Conservation (phyloP, 2,329 filamentous ascomycete genomes). For the Colletotrichum sp. region DNA sequence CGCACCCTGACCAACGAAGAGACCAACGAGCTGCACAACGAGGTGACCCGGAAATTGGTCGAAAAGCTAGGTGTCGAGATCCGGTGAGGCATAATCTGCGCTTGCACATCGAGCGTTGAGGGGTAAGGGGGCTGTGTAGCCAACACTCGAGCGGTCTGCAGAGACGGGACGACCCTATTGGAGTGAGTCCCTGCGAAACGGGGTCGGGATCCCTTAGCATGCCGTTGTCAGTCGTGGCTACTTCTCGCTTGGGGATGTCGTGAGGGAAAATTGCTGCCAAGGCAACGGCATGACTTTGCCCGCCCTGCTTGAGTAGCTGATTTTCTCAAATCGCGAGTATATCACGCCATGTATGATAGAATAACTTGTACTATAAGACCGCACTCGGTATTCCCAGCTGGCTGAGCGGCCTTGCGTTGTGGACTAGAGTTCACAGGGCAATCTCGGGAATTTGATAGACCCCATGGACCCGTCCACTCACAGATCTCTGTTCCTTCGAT, state of each 20-base stretch:
- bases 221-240: neutral
- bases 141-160: neutral
- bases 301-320: neutral
- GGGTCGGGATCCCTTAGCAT: neutral
- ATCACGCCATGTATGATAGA: constrained; percentile 16
- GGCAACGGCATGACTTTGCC: neutral
- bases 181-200: neutral
- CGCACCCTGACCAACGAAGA: constrained; percentile 86
- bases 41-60: constrained; percentile 69
- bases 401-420: neutral
- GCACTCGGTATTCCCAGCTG: neutral
- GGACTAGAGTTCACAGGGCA: neutral
- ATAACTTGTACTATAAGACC: constrained; percentile 10
- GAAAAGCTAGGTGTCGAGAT: constrained; percentile 79
- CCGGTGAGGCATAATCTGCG: constrained; percentile 38
- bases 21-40: constrained; percentile 76
- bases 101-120: neutral
- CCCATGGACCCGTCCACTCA: constrained; percentile 1
- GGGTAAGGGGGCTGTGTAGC: constrained; percentile 21
- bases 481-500: neutral
- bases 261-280: neutral
- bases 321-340: neutral
- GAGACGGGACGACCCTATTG: constrained; percentile 8
- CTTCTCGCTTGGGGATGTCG: neutral
- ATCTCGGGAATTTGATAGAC: neutral